These are phyloP conservation scores for Cryptococcus sp. DNA, from an alignment of 1,284 basidiomycete species.

Conservation along the genomic window DNA sequence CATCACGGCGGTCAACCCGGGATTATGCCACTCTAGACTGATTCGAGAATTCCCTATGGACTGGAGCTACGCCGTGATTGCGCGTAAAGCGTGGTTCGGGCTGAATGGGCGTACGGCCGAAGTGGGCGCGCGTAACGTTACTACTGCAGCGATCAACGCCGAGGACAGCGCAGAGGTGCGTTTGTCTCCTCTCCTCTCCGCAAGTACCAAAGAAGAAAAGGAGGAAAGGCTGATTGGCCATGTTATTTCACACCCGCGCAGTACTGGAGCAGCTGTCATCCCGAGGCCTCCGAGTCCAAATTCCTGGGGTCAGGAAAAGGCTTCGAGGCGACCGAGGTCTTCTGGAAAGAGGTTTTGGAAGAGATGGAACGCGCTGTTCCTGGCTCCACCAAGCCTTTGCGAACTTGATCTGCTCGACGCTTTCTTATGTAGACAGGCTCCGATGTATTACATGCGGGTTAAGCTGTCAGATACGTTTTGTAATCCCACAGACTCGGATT, in stretches of 20 bases:
- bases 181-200: neutral
- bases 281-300: conserved; percentile 3
- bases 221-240: no score
- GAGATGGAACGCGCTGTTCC: conserved; percentile 15
- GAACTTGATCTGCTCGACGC: no score
- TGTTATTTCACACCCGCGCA: no score
- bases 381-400: conserved; percentile 6
- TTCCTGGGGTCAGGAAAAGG: conserved; percentile 12
- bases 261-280: conserved; percentile 17
- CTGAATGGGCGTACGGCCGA: neutral
- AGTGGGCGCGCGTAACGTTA: neutral
- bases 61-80: neutral
- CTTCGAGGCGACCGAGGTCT: conserved; percentile 6
- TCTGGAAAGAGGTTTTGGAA: conserved; percentile 9
- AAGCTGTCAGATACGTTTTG: no score
- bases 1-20: conserved; percentile 11
- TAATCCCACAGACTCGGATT: no score
- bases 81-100: neutral
- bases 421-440: no score
- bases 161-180: neutral
- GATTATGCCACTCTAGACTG: conserved; percentile 12
- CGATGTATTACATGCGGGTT: no score
- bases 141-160: neutral
- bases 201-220: no score
- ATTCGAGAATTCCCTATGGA: neutral